phyloP scores from a whole-genome alignment of 2,329 filamentous ascomycete genomes.

The Colletotrichum tabaci region DNA sequence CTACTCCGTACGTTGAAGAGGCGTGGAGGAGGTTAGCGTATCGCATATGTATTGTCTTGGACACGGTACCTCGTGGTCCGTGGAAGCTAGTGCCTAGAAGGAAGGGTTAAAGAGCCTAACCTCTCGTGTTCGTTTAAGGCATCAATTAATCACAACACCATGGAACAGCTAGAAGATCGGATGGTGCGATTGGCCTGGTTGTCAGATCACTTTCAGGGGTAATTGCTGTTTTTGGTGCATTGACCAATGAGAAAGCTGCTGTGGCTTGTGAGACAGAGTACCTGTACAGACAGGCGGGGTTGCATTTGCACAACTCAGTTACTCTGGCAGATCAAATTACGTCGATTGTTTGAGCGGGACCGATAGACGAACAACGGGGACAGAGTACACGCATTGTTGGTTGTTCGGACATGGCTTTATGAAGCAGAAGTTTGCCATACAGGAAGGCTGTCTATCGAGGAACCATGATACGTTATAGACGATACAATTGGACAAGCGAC shows the following conservation, averaged over 20 bases:
- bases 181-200: slow-evolving; percentile 15
- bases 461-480: background rate
- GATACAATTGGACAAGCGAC: no score
- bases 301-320: slow-evolving; percentile 23
- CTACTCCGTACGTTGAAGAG: no score
- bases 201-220: slow-evolving; percentile 10
- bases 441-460: slow-evolving; percentile 5
- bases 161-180: slow-evolving; percentile 1
- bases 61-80: no score
- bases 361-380: background rate
- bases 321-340: slow-evolving; percentile 4
- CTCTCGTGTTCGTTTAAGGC: slow-evolving; percentile 36
- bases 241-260: slow-evolving; percentile 31
- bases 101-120: background rate
- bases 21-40: no score
- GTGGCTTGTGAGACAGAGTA: background rate
- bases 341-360: background rate
- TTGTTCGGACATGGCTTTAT: slow-evolving; percentile 9
- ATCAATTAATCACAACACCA: background rate
- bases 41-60: no score
- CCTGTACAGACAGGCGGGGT: background rate
- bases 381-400: background rate
- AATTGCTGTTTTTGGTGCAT: slow-evolving; percentile 5
- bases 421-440: background rate
- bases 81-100: slow-evolving; percentile 1